Conservation (phyloP, 2,329 filamentous ascomycete species). For the Pseudodiploospora longispora region DNA sequence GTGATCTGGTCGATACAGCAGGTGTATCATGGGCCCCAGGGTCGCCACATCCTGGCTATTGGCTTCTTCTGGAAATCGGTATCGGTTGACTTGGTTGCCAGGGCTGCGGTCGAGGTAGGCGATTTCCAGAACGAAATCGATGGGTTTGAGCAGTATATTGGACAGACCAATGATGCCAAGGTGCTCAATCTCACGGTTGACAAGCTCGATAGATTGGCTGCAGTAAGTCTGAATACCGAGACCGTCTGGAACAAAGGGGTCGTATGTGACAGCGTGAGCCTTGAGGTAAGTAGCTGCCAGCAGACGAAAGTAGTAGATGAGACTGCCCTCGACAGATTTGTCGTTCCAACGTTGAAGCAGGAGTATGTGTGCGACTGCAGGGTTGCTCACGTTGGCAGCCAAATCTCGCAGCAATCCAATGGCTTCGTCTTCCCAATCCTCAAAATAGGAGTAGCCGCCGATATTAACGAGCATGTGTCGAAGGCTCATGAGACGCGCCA, state of each 20-base stretch:
- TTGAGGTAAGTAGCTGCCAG: constrained; percentile 82
- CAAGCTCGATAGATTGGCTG: constrained; percentile 60
- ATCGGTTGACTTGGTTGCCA: constrained; percentile 66
- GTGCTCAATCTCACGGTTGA: constrained; percentile 81
- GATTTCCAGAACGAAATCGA: constrained; percentile 74
- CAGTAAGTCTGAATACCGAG: constrained; percentile 60
- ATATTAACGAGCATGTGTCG: constrained; percentile 61
- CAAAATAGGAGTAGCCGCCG: constrained; percentile 63
- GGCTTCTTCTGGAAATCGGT: constrained; percentile 52
- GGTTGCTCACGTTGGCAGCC: constrained; percentile 49
- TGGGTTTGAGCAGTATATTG: constrained; percentile 71
- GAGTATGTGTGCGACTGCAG: constrained; percentile 43
- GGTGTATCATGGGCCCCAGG: constrained; percentile 45
- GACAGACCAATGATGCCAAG: constrained; percentile 72
- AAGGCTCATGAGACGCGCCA: constrained; percentile 62
- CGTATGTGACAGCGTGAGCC: constrained; percentile 59
- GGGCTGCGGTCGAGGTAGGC: constrained; percentile 83
- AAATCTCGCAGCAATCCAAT: constrained; percentile 60
- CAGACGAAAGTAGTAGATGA: constrained; percentile 80
- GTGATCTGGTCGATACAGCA: constrained; percentile 67
- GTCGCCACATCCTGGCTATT: constrained; percentile 34
- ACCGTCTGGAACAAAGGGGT: constrained; percentile 60
- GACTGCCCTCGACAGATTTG: constrained; percentile 54
- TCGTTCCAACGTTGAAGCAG: constrained; percentile 70
- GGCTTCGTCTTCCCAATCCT: constrained; percentile 77